Evolutionary conservation across 2,329 filamentous ascomycete genomes (phyloP).

Genomic region (Neofusicoccum ribis): DNA sequence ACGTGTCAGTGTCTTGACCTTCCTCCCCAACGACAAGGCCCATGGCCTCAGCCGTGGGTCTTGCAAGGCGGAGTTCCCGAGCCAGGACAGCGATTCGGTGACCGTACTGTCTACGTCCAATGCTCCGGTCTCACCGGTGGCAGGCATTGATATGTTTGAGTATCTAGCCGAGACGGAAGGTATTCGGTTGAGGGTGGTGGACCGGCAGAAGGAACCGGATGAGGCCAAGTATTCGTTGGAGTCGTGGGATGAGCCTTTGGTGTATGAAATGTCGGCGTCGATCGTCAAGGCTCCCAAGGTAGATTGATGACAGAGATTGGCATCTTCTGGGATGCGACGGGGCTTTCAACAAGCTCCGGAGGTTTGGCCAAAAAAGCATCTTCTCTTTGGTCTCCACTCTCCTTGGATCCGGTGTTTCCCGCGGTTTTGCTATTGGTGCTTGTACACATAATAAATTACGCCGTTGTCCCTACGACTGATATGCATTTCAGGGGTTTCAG

Average conservation of each 20-base stretch:
- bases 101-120: neutral
- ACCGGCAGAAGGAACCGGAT: neutral
- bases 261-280: neutral
- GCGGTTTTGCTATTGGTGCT: no score
- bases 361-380: no score
- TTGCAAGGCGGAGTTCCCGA: neutral
- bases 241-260: neutral
- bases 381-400: no score
- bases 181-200: neutral
- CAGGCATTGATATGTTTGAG: neutral
- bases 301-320: neutral
- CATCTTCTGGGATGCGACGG: conserved; percentile 2
- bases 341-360: neutral
- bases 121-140: neutral
- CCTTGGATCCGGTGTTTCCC: no score
- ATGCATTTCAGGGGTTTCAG: no score
- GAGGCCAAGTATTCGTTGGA: neutral
- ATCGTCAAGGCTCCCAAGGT: conserved; percentile 3
- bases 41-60: neutral
- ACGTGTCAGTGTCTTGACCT: neutral
- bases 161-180: neutral
- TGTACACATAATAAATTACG: no score
- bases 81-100: neutral
- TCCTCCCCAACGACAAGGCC: neutral
- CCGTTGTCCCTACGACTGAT: no score